Conservation (phyloP, 805 yeast genomes). For the Wickerhamomyces bovis region DNA sequence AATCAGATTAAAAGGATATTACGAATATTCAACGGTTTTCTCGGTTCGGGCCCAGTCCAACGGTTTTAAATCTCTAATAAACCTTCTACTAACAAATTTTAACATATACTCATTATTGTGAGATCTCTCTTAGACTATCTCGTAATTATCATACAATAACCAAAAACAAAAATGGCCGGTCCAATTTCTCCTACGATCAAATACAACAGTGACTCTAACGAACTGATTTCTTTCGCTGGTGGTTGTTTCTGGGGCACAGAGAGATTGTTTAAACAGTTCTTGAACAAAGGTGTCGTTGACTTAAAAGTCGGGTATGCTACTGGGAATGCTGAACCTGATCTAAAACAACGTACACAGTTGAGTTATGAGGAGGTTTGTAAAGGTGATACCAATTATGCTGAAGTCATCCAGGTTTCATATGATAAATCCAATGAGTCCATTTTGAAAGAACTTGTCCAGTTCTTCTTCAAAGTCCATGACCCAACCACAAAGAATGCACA, state of each 20-base stretch:
- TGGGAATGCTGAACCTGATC: slow-evolving; percentile 33
- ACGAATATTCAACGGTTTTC: background rate
- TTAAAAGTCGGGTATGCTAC: slow-evolving; percentile 84
- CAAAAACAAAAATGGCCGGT: background rate
- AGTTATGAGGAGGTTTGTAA: slow-evolving; percentile 8
- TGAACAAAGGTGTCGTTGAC: slow-evolving; percentile 50
- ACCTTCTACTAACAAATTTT: background rate
- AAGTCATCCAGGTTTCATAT: slow-evolving; percentile 71
- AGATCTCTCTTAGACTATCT: too few species aligned
- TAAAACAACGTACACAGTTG: background rate
- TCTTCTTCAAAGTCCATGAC: slow-evolving; percentile 85
- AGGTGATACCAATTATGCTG: slow-evolving; percentile 66
- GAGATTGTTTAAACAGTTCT: slow-evolving; percentile 65
- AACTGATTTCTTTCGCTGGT: slow-evolving; percentile 6
- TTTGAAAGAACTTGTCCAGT: slow-evolving; percentile 56
- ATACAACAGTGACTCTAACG: background rate
- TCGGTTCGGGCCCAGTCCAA: too few species aligned
- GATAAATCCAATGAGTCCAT: slow-evolving; percentile 50
- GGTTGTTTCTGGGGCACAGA: slow-evolving; percentile 83
- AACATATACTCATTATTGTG: too few species aligned
- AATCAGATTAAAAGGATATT: too few species aligned
- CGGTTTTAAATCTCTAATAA: too few species aligned
- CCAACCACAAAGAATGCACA: slow-evolving; percentile 82
- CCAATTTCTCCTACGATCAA: slow-evolving; percentile 1
- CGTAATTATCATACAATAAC: too few species aligned